Percentiles rank a stretch among this genome's conserved stretches.
These are phyloP conservation scores for Puccinia hordei DNA, from an alignment of 1,284 basidiomycete species.

Conservation along the genomic window DNA sequence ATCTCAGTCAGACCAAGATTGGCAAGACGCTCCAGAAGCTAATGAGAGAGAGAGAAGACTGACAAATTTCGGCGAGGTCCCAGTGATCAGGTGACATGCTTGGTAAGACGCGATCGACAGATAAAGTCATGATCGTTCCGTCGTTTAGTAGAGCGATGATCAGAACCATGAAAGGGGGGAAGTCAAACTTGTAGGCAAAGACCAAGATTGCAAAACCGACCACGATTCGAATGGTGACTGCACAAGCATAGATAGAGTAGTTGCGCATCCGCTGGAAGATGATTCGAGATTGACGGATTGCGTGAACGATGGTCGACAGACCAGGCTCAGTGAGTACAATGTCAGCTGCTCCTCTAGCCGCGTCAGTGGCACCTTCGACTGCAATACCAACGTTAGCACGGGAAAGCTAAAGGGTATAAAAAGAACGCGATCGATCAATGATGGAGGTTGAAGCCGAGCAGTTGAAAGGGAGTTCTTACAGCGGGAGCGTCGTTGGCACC, in stretches of 20 bases:
- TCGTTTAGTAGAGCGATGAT: constrained; percentile 71
- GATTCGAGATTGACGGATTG: constrained; percentile 89
- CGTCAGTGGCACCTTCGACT: constrained; percentile 93
- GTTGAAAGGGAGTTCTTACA: constrained; percentile 23
- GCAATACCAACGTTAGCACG: constrained; percentile 64
- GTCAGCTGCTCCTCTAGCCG: constrained; percentile 90
- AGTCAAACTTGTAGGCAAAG: constrained; percentile 51
- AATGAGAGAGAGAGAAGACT: neutral
- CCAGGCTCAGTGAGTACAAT: constrained; percentile 93
- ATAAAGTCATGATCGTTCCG: constrained; percentile 84
- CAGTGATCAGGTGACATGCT: constrained; percentile 83
- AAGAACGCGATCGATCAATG: constrained; percentile 58
- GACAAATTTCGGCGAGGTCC: constrained; percentile 88
- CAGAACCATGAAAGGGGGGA: constrained; percentile 62
- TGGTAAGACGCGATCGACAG: constrained; percentile 92
- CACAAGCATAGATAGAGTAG: constrained; percentile 71
- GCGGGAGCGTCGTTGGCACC: constrained; percentile 95
- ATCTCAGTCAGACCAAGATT: constrained; percentile 74
- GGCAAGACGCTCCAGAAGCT: neutral
- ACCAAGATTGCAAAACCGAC: constrained; percentile 50
- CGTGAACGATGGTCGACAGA: constrained; percentile 94
- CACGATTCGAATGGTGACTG: constrained; percentile 52
- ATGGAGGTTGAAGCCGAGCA: neutral
- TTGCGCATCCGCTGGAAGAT: constrained; percentile 98
- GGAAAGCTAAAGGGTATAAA: constrained; percentile 64